Conservation (phyloP, 2,329 filamentous ascomycete species). For the Cordyceps cateniannulata region DNA sequence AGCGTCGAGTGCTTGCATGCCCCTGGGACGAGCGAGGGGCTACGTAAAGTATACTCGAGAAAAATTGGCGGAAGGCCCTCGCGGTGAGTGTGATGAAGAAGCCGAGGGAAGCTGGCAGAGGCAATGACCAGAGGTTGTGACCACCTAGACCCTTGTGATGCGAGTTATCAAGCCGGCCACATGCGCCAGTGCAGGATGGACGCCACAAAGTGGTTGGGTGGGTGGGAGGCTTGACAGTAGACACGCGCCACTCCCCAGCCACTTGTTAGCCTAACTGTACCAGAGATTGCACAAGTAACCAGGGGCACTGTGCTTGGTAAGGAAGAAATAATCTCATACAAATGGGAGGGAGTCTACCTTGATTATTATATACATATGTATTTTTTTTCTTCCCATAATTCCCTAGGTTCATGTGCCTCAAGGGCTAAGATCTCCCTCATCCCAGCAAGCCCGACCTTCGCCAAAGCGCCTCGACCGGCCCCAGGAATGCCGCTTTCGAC, state of each 20-base stretch:
- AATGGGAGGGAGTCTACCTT: background rate
- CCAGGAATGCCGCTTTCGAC: conserved; percentile 31
- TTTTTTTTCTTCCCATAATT: too few species aligned
- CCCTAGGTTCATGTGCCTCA: background rate
- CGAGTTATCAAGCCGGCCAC: conserved; percentile 2
- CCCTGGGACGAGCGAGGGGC: background rate
- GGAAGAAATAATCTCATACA: too few species aligned
- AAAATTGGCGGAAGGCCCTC: background rate
- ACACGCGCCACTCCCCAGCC: background rate
- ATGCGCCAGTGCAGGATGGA: background rate
- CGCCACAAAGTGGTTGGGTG: conserved; percentile 9
- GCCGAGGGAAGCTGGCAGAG: background rate
- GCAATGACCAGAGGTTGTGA: conserved; percentile 11
- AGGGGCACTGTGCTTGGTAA: too few species aligned
- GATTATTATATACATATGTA: background rate
- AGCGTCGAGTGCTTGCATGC: background rate
- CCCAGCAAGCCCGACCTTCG: too few species aligned
- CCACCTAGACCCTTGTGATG: conserved; percentile 11
- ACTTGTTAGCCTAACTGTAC: background rate
- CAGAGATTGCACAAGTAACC: background rate
- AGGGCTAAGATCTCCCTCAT: background rate
- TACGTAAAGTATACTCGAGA: conserved; percentile 2
- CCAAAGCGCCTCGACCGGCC: conserved; percentile 27
- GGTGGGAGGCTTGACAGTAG: background rate
- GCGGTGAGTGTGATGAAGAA: background rate